Evolutionary conservation across 108 stramenopile genomes (phyloP).

Genomic region (Tribonema minus): DNA sequence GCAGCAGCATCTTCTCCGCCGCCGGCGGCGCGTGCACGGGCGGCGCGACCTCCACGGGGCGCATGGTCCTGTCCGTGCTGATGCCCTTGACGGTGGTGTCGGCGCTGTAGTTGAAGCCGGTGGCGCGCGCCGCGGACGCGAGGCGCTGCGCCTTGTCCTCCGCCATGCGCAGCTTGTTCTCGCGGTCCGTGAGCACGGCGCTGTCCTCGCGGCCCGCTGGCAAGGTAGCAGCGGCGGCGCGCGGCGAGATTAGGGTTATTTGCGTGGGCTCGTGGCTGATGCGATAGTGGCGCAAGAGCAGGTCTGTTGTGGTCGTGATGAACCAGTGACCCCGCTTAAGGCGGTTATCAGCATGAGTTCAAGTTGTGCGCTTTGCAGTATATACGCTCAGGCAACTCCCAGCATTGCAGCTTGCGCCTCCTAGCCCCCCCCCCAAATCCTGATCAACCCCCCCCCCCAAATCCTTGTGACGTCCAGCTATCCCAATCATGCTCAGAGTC

Average conservation of each 20-base stretch:
- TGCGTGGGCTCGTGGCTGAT: not conserved
- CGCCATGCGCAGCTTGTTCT: slow-evolving; percentile 22
- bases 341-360: too few relatives aligned
- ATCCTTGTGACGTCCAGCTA: not conserved
- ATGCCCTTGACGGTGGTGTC: slow-evolving; percentile 13
- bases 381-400: not conserved
- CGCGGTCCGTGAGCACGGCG: slow-evolving; percentile 2
- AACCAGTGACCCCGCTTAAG: not conserved
- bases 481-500: not conserved
- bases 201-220: not conserved
- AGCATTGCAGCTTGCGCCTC: not conserved
- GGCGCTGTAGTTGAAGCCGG: slow-evolving; percentile 33
- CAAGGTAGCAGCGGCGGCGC: not conserved
- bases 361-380: too few relatives aligned
- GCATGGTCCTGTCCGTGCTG: slow-evolving; percentile 9
- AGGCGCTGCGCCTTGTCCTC: slow-evolving; percentile 17
- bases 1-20: not conserved
- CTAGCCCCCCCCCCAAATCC: not conserved
- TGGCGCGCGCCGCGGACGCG: slow-evolving; percentile 5
- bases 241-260: not conserved
- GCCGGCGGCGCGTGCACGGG: not conserved
- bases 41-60: not conserved
- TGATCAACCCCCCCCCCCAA: not conserved
- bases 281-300: not conserved
- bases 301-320: not conserved